These are phyloP conservation scores for Sonneratia caseolaris DNA, from an alignment of 345 rosid genomes.

Conservation along the genomic window DNA sequence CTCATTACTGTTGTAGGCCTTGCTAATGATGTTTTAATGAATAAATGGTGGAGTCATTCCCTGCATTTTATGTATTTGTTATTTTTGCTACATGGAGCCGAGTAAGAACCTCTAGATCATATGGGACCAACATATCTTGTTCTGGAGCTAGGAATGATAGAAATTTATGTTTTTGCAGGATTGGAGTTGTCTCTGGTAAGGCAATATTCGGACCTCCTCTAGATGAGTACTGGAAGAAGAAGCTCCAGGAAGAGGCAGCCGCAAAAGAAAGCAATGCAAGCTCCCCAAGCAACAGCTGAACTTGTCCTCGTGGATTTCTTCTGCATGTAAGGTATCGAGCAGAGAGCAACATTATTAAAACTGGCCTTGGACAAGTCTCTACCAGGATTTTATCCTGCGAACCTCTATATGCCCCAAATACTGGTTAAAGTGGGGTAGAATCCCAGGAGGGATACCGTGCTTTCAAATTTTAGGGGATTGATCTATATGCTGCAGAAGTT, in stretches of 20 bases:
- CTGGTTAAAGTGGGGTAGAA: not conserved
- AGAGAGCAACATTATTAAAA: not conserved
- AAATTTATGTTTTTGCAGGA: slow-evolving; percentile 32
- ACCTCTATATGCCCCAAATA: not conserved
- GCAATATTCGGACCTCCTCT: slow-evolving; percentile 85
- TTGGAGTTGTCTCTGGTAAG: slow-evolving; percentile 90
- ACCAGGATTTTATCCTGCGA: not conserved
- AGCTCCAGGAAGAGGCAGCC: slow-evolving; percentile 63
- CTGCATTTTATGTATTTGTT: not conserved
- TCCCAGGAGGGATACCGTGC: not conserved
- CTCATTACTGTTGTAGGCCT: too few species aligned
- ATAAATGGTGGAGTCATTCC: not conserved
- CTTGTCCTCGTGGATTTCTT: not conserved
- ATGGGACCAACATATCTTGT: not conserved
- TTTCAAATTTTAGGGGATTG: not conserved
- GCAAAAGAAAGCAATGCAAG: slow-evolving; percentile 40
- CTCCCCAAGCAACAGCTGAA: slow-evolving; percentile 24
- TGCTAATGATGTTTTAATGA: too few species aligned
- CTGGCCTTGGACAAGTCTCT: not conserved
- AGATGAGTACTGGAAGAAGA: slow-evolving; percentile 68
- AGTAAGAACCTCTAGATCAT: not conserved
- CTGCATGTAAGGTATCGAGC: not conserved
- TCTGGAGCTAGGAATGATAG: not conserved
- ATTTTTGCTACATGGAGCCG: not conserved
- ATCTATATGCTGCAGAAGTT: not conserved